Evolutionary conservation across 1,284 basidiomycete genomes (phyloP).

Genomic region (Leccinum fallax): DNA sequence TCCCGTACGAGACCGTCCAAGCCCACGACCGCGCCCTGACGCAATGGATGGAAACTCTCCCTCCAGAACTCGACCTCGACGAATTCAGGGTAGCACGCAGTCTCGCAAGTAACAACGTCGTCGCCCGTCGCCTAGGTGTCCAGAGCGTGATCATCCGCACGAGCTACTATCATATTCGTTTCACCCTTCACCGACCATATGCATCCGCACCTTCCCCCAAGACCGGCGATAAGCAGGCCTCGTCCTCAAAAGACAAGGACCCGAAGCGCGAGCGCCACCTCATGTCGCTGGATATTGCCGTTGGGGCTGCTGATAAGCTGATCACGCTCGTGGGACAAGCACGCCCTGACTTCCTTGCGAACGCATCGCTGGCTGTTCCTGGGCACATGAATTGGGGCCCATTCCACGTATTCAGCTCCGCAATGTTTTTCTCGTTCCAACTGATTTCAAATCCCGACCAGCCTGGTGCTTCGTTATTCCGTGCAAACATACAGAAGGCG

Average conservation of each 20-base stretch:
- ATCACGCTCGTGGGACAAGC: conserved; percentile 72
- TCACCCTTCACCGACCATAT: conserved; percentile 79
- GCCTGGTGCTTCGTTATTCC: conserved; percentile 70
- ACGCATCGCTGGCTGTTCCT: conserved; percentile 66
- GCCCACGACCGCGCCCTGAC: conserved; percentile 66
- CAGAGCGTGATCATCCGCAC: conserved; percentile 77
- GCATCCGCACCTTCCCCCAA: conserved; percentile 44
- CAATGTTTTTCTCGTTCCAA: conserved; percentile 86
- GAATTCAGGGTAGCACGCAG: conserved; percentile 70
- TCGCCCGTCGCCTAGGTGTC: conserved; percentile 64
- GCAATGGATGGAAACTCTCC: conserved; percentile 73
- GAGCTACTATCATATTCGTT: conserved; percentile 77
- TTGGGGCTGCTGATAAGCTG: conserved; percentile 71
- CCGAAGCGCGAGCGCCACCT: conserved; percentile 46
- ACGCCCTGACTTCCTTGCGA: conserved; percentile 70
- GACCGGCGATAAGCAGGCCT: conserved; percentile 20
- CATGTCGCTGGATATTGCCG: conserved; percentile 67
- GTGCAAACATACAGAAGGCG: conserved; percentile 70
- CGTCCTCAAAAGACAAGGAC: conserved; percentile 41
- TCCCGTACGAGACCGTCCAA: conserved; percentile 72
- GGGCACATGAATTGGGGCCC: conserved; percentile 83
- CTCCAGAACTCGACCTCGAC: conserved; percentile 70
- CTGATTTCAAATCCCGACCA: conserved; percentile 77
- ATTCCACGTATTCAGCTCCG: conserved; percentile 79
- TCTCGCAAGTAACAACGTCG: conserved; percentile 58